These are phyloP conservation scores for Erigeron philadelphicus DNA, from an alignment of 140 eudicot species.

Conservation along the genomic window DNA sequence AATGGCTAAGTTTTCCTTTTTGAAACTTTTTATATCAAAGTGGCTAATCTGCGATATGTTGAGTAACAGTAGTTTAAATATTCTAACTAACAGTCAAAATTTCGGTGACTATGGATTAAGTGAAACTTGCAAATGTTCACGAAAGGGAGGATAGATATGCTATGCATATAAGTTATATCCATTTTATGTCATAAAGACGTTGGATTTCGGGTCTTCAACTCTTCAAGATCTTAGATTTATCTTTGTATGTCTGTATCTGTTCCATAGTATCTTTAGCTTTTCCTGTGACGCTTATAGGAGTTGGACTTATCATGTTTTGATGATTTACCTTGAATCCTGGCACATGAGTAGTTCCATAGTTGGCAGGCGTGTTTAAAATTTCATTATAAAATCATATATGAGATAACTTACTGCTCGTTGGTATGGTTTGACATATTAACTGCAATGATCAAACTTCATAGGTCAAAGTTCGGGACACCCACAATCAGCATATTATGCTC, in stretches of 20 bases:
- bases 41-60: background rate
- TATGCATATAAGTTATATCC: too few relatives aligned
- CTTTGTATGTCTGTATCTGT: too few relatives aligned
- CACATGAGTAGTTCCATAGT: too few relatives aligned
- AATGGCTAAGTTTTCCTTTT: background rate
- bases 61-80: background rate
- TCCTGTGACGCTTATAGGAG: too few relatives aligned
- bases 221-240: too few relatives aligned
- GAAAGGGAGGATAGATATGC: background rate
- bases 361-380: too few relatives aligned
- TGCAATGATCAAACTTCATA: slow-evolving; percentile 18
- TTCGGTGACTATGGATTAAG: background rate
- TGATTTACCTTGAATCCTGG: too few relatives aligned
- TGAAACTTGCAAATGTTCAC: background rate
- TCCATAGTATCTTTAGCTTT: too few relatives aligned
- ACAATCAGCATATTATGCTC: slow-evolving; percentile 82
- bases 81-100: background rate
- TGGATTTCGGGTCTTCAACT: too few relatives aligned
- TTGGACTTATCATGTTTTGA: too few relatives aligned
- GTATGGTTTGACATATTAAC: background rate
- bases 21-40: background rate
- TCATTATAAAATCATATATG: too few relatives aligned
- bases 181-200: too few relatives aligned
- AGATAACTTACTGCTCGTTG: background rate
- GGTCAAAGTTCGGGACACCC: slow-evolving; percentile 84